A percentile compares a stretch with the other conserved stretches of the same genome.
Evolutionary conservation across 495 filamentous ascomycete species (phyloP).

Genomic region (Penicillium cataractarum): DNA sequence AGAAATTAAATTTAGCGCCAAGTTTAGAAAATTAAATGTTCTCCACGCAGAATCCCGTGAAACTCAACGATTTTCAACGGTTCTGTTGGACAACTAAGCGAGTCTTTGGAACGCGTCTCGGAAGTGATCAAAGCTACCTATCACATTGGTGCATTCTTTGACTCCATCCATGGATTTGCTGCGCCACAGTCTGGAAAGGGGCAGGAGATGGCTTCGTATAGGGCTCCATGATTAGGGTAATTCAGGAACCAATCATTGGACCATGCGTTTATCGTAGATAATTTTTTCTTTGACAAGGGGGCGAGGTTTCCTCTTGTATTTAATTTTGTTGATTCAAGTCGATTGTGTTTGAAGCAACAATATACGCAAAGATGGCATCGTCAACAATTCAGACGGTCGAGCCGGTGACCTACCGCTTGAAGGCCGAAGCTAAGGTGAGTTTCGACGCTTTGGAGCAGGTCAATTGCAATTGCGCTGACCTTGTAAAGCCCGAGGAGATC

Average conservation of each 20-base stretch:
- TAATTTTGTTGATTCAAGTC: constrained; percentile 8
- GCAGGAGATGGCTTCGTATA: constrained; percentile 23
- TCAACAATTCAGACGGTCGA: constrained; percentile 19
- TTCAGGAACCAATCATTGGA: constrained; percentile 23
- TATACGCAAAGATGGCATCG: constrained; percentile 13
- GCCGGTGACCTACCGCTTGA: constrained; percentile 22
- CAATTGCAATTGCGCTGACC: constrained; percentile 11
- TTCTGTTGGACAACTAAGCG: constrained; percentile 26
- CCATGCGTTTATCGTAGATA: constrained; percentile 21
- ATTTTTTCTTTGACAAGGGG: constrained; percentile 14
- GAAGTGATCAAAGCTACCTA: neutral
- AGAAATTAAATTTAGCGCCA: constrained; percentile 21
- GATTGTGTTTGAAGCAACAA: constrained; percentile 4
- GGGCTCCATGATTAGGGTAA: constrained; percentile 20
- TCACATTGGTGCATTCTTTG: constrained; percentile 15
- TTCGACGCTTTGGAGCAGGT: neutral
- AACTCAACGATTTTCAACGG: constrained; percentile 24
- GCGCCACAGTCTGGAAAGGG: constrained; percentile 21
- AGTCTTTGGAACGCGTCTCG: constrained; percentile 10
- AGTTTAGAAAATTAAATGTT: constrained; percentile 3
- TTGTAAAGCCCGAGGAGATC: constrained; percentile 16
- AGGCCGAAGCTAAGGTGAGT: constrained; percentile 21
- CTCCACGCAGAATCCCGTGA: constrained; percentile 19
- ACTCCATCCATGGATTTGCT: constrained; percentile 18
- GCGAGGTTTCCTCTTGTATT: constrained; percentile 7